Base-by-base conservation (phyloP, 768 basidiomycete species). In the Suillus ampliporus region DNA sequence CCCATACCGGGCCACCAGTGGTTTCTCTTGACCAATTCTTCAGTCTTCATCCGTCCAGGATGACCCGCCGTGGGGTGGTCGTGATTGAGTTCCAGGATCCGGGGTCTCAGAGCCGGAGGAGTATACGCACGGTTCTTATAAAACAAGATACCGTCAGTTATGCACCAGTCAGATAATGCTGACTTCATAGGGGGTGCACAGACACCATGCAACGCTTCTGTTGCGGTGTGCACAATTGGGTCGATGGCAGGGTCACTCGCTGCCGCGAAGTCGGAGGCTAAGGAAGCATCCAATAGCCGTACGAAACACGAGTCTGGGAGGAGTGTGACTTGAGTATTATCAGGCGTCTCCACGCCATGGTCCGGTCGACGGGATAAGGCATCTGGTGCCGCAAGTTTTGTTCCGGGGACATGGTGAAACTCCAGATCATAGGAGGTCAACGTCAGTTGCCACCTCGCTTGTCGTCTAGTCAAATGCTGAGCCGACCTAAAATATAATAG, bases 1-100 rank as follows among this genome's bases (percentile, higher is more conserved):
- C 54, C 15, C 0, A 63, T 43, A 0, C 56, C 41, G 0, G 41
- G 60, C 48, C 64, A 64, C 60, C 64, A 65, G 1, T 21, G 9
- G n/a, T 44, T n/a, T 0, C 43, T 1, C 4, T 44, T 44, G 5
- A 44, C n/a, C 0, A 44, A 5, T 6, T 44, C 43, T 21, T 44
- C 43, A 2, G 7, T 44, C 19, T 8, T 38, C 2, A 14, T 5
- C 10, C 37, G 37, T 4, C 37, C 37, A 2, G 37, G 41, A 2
- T 2, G 19, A 19, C 14, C 28, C 0, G 2, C 57, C 1, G 9
- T 44, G 8, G 7, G 2, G 8, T 44, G 43, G 15, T 44, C 43
- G 21, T 44, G 43, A 44, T 38, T 2, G 5, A 38, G 37, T 2
- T 10, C 10, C 10, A 38, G 37, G 37, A 38, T 11, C n/a, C n/a